Conservation (phyloP, 345 rosid genomes). For the Aquilaria sinensis region DNA sequence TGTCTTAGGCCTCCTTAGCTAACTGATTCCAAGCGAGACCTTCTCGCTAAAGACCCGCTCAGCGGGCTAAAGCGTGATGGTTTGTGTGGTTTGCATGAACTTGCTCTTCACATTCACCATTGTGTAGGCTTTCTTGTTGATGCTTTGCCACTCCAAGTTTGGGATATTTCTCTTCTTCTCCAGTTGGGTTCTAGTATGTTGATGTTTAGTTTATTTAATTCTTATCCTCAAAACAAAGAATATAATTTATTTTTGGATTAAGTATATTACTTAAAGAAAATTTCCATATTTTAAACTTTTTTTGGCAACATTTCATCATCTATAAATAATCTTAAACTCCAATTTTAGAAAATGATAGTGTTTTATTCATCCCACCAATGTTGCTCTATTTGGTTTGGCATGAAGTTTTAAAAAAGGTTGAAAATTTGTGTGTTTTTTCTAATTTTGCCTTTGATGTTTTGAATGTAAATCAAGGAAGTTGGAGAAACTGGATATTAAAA, state of each 20-base stretch:
- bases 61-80: conserved; percentile 91
- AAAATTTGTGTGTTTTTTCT: too few relatives aligned
- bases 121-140: conserved; percentile 85
- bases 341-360: too few relatives aligned
- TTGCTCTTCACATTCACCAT: conserved; percentile 83
- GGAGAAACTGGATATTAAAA: too few relatives aligned
- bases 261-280: too few relatives aligned
- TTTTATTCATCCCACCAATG: too few relatives aligned
- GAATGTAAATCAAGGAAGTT: too few relatives aligned
- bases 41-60: conserved; percentile 93
- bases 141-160: conserved; percentile 89
- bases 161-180: conserved; percentile 96
- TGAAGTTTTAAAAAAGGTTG: too few relatives aligned
- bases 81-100: conserved; percentile 43
- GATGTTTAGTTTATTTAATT: conserved; percentile 44
- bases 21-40: conserved; percentile 90
- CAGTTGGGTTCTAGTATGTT: conserved; percentile 88
- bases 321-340: too few relatives aligned
- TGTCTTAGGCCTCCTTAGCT: conserved; percentile 99
- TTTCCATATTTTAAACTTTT: too few relatives aligned
- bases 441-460: too few relatives aligned
- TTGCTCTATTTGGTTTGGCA: too few relatives aligned
- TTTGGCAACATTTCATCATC: too few relatives aligned
- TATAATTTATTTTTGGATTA: conserved; percentile 2
- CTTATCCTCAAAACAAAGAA: conserved; percentile 86